Conservation (phyloP, 495 filamentous ascomycete genomes). For the Podospora pseudocomata region DNA sequence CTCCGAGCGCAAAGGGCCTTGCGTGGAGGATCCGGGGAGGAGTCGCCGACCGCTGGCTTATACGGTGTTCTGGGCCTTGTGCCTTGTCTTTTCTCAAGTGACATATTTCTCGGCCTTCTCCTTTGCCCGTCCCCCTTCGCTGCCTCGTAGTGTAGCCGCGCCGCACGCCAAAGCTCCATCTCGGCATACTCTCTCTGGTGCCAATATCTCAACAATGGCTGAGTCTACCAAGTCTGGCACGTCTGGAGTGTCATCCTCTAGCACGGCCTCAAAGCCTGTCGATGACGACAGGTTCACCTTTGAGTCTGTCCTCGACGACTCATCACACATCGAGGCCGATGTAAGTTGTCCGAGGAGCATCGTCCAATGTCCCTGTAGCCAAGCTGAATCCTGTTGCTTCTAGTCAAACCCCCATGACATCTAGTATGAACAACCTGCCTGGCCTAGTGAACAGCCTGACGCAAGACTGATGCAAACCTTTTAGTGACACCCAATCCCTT, state of each 20-base stretch:
- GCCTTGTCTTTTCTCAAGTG: not conserved
- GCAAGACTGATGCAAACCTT: not conserved
- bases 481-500: slow-evolving; percentile 35
- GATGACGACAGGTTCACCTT: slow-evolving; percentile 36
- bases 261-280: slow-evolving; percentile 11
- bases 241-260: slow-evolving; percentile 2
- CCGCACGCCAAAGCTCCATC: not conserved
- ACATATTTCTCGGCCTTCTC: not conserved
- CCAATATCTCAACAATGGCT: not conserved
- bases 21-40: not conserved
- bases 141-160: not conserved
- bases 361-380: not conserved
- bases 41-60: not conserved
- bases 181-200: not conserved
- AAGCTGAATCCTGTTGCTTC: not conserved
- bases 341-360: slow-evolving; percentile 20
- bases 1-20: not conserved
- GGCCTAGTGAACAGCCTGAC: not conserved
- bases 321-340: slow-evolving; percentile 30
- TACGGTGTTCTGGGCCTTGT: not conserved
- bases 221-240: not conserved
- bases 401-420: slow-evolving; percentile 18
- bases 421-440: slow-evolving; percentile 11
- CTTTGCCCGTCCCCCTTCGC: not conserved
- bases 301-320: slow-evolving; percentile 29